phyloP scores from a whole-genome alignment of 106 monocot species.

The Phalaenopsis equestris region DNA sequence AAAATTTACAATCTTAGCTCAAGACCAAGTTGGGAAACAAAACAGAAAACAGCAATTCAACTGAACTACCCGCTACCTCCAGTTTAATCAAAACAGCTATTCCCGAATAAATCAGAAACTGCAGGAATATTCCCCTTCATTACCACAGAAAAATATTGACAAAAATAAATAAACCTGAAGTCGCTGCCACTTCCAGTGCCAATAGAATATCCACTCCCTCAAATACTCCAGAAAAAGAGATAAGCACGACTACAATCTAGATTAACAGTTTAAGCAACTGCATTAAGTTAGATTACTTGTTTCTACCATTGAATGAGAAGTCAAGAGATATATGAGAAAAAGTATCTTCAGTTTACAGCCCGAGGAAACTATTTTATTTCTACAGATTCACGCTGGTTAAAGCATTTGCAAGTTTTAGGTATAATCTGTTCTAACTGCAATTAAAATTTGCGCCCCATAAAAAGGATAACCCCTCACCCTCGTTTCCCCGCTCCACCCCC shows the following conservation, averaged over 20 bases:
- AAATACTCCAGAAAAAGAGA: not conserved
- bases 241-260: not conserved
- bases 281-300: not conserved
- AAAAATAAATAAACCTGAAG: too few species aligned
- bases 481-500: too few species aligned
- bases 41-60: too few species aligned
- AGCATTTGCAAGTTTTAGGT: not conserved
- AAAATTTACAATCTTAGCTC: too few species aligned
- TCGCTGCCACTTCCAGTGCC: not conserved
- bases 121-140: too few species aligned
- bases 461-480: too few species aligned
- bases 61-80: too few species aligned
- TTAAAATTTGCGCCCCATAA: too few species aligned
- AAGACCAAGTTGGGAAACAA: too few species aligned
- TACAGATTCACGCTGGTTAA: not conserved
- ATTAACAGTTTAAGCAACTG: not conserved
- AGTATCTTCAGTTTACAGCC: not conserved
- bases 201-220: not conserved
- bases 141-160: too few species aligned
- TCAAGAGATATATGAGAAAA: not conserved
- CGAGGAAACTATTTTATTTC: not conserved
- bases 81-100: too few species aligned
- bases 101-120: too few species aligned
- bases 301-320: not conserved
- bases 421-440: not conserved